A percentile compares a stretch with the other conserved stretches of the same genome.
phyloP scores from a whole-genome alignment of 1,139 yeast genomes.

The Candida sanyaensis region DNA sequence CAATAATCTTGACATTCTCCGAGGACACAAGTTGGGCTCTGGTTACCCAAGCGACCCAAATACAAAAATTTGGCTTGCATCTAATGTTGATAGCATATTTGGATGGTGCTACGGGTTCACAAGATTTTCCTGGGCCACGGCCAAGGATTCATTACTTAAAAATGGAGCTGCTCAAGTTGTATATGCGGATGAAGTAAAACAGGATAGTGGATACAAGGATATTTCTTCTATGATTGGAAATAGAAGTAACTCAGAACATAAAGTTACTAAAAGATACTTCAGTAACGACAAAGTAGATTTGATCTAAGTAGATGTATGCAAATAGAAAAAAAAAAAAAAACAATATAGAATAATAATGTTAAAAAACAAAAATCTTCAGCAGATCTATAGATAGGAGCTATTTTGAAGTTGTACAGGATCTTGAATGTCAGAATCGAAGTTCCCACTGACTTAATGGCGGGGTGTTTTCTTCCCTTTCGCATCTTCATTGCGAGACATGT shows the following conservation, averaged over 20 bases:
- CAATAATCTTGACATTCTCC: conserved; percentile 20
- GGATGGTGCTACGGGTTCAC: conserved; percentile 84
- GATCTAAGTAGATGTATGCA: too few relatives aligned
- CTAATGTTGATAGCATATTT: conserved; percentile 66
- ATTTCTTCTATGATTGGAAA: conserved; percentile 22
- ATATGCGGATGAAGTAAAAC: conserved; percentile 36
- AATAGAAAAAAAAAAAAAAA: too few relatives aligned
- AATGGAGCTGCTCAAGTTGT: conserved; percentile 46
- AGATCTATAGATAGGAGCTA: too few relatives aligned
- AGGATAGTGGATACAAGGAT: conserved; percentile 30
- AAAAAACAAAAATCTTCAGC: too few relatives aligned
- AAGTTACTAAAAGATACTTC: conserved; percentile 11
- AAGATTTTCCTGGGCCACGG: conserved; percentile 93
- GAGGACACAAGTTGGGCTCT: conserved; percentile 61
- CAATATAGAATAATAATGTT: too few relatives aligned
- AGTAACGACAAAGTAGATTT: conserved; percentile 9
- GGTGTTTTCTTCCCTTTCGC: too few relatives aligned
- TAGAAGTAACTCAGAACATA: conserved; percentile 1
- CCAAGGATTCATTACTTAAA: conserved; percentile 67
- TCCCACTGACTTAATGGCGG: too few relatives aligned
- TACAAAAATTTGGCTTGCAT: conserved; percentile 71
- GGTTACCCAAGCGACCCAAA: conserved; percentile 96
- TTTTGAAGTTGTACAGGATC: too few relatives aligned
- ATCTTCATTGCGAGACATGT: too few relatives aligned
- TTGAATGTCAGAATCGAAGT: too few relatives aligned